These are phyloP conservation scores for Whalleya microplaca DNA, from an alignment of 2,329 filamentous ascomycete species.

Conservation along the genomic window DNA sequence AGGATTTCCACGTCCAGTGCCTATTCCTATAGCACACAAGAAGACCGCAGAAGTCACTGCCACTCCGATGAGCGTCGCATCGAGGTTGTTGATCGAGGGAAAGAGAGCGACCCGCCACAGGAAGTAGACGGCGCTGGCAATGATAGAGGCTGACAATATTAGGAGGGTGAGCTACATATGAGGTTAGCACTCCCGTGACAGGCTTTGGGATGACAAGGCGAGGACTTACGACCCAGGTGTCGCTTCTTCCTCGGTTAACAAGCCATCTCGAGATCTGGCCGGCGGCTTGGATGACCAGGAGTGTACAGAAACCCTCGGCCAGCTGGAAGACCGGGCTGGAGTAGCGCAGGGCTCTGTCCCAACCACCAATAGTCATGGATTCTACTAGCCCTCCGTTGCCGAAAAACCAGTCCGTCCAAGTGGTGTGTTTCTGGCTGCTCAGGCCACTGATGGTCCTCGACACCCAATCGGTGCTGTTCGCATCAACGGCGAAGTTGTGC, in stretches of 20 bases:
- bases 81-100: conserved; percentile 88
- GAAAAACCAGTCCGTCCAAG: conserved; percentile 82
- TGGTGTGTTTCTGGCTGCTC: conserved; percentile 62
- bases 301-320: conserved; percentile 92
- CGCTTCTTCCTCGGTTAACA: conserved; percentile 89
- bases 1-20: conserved; percentile 89
- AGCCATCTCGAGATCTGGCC: conserved; percentile 95
- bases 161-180: conserved; percentile 80
- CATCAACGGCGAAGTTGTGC: conserved; percentile 92
- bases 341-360: conserved; percentile 87
- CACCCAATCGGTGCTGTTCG: conserved; percentile 78
- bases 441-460: conserved; percentile 75
- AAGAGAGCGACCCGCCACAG: conserved; percentile 94
- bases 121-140: conserved; percentile 94
- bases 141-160: conserved; percentile 84
- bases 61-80: conserved; percentile 89
- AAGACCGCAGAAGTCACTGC: conserved; percentile 93
- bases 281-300: conserved; percentile 92
- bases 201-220: conserved; percentile 2
- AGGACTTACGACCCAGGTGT: conserved; percentile 87
- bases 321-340: conserved; percentile 95
- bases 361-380: conserved; percentile 77
- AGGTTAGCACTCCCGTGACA: conserved; percentile 38
- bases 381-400: conserved; percentile 84
- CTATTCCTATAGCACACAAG: conserved; percentile 90